Evolutionary conservation across 176 grass and related monocot genomes (phyloP).

Genomic region (Saccharum spontaneum): DNA sequence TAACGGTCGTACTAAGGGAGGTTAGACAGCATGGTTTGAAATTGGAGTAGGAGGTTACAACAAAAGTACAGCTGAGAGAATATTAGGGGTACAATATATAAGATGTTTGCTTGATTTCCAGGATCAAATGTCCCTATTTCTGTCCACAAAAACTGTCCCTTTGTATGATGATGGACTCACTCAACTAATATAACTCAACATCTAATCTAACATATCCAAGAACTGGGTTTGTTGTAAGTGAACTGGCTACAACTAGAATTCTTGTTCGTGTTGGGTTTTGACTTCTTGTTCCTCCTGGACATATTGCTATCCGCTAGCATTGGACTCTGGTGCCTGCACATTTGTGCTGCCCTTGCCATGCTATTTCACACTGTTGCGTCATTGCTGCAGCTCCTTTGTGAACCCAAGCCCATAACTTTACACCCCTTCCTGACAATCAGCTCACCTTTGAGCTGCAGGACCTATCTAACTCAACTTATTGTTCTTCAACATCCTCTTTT

Average conservation of each 20-base stretch:
- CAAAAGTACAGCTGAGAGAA: not conserved
- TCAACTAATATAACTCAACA: not conserved
- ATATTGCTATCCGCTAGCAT: not conserved
- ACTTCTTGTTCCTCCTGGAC: not conserved
- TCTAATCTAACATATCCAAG: not conserved
- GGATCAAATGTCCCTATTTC: not conserved
- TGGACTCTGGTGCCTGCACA: not conserved
- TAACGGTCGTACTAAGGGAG: not conserved
- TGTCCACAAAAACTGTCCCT: not conserved
- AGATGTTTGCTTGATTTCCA: not conserved
- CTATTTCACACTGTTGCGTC: not conserved
- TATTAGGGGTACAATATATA: not conserved
- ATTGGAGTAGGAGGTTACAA: not conserved
- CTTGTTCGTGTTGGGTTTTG: not conserved
- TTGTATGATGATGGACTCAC: not conserved
- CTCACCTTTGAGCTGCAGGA: not conserved
- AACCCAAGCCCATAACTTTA: not conserved
- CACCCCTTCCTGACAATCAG: not conserved
- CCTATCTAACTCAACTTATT: not conserved
- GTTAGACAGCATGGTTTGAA: not conserved
- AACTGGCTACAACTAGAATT: not conserved
- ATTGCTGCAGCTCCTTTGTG: not conserved
- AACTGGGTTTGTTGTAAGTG: not conserved
- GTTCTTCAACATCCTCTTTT: not conserved
- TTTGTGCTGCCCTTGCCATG: not conserved